Evolutionary conservation across 345 rosid genomes (phyloP), one percentile per base, ranked within the genome.

Genomic region (Aquilaria sinensis): DNA sequence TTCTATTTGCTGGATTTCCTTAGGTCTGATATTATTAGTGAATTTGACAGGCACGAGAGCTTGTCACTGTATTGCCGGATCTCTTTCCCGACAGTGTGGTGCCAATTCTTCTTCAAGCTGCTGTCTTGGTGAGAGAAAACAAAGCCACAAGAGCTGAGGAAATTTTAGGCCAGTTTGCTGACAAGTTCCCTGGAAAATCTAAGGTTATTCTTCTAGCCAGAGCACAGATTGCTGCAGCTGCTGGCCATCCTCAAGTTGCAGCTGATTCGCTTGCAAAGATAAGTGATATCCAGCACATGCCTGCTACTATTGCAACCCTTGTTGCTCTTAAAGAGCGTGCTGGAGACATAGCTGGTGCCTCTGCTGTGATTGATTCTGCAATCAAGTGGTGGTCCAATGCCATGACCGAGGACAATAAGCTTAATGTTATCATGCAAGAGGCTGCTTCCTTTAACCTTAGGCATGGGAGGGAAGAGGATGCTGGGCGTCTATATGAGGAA

Each of bases 391-490:
- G 99, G 99, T 85, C 88, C 12, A 74, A 84, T 65, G 81, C 96
- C 43, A 94, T 94, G 99, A 80, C 83, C 0, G 96, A 94, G 81
- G 82, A 79, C 64, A 76, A 74, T 70, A 81, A 83, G 67, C 83
- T 94, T 55, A 60, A 79, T 56, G 55, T 83, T 49, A 75, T 94
- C 63, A 94, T 86, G 96, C 90, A 78, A 45, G 91, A 90, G 76
- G 99, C 99, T 63, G 99, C 97, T 70, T 78, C 95, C 67, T 90
- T 94, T 80, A 90, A 82, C 81, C 80, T 90, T 75, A 82, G 90
- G 81, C 94, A 90, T 68, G 97, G 97, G 56, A 68, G 63, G 67
- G 90, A 80, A 69, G 90, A 85, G 67, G 97, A 84, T 58, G 97
- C 98, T 51, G 89, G 92, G 56, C 67, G 43, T 43, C 84, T 93